These are phyloP conservation scores for Pulveroboletus sp. DNA, from an alignment of 768 basidiomycete genomes.

Conservation along the genomic window DNA sequence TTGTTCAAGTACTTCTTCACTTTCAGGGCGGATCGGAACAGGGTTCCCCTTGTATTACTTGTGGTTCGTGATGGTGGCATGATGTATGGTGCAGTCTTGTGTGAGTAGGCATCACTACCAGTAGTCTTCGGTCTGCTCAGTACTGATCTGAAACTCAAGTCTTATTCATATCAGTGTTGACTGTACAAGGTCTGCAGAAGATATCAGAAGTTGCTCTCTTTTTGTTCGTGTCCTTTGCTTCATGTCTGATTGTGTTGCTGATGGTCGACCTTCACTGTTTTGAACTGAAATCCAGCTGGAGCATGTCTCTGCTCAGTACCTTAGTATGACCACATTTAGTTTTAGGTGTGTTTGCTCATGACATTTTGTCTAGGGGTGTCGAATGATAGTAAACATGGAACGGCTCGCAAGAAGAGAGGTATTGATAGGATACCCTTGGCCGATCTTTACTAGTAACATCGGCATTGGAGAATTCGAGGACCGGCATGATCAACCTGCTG, in stretches of 20 bases:
- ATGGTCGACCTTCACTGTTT: neutral
- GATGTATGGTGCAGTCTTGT: neutral
- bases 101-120: slow-evolving; percentile 7
- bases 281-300: slow-evolving; percentile 9
- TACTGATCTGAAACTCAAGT: slow-evolving; percentile 3
- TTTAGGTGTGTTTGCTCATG: neutral
- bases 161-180: neutral
- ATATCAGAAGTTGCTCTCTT: neutral
- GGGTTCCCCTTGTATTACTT: slow-evolving; percentile 19
- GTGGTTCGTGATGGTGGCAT: slow-evolving; percentile 12
- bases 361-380: slow-evolving; percentile 19
- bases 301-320: slow-evolving; percentile 6
- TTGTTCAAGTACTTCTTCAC: neutral
- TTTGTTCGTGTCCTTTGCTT: slow-evolving; percentile 1
- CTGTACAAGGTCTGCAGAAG: neutral
- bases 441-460: slow-evolving; percentile 11
- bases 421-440: too few relatives aligned
- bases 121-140: too few relatives aligned
- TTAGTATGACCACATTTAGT: slow-evolving; percentile 4
- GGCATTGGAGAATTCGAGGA: neutral
- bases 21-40: slow-evolving; percentile 14
- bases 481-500: neutral
- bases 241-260: too few relatives aligned
- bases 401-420: slow-evolving; percentile 10
- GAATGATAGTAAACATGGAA: slow-evolving; percentile 21